Evolutionary conservation across 495 filamentous ascomycete genomes (phyloP).

Genomic region (Tuber microsphaerosporum): DNA sequence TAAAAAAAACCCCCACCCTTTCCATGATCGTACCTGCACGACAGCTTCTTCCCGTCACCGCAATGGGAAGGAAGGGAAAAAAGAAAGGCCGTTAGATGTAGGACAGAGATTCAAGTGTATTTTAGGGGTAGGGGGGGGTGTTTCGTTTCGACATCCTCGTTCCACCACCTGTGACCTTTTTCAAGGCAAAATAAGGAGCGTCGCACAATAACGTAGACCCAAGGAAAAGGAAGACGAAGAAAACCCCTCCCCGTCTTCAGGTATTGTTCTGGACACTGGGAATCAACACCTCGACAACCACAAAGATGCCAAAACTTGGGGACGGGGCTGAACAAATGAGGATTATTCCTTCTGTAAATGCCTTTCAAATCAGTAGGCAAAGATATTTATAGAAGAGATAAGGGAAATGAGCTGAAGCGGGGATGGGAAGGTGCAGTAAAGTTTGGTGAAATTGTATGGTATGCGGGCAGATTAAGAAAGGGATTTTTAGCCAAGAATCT

Average conservation of each 20-base stretch:
- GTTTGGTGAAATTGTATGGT: too few relatives aligned
- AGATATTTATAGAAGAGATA: too few relatives aligned
- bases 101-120: not conserved
- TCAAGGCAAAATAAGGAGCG: not conserved
- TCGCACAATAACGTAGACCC: not conserved
- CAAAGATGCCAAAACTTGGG: too few relatives aligned
- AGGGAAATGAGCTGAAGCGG: too few relatives aligned
- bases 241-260: not conserved
- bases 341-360: too few relatives aligned
- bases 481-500: too few relatives aligned
- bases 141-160: not conserved
- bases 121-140: not conserved
- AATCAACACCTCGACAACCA: too few relatives aligned
- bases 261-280: too few relatives aligned
- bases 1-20: not conserved
- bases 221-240: not conserved
- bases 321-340: too few relatives aligned
- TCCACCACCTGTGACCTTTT: not conserved
- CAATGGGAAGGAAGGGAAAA: not conserved
- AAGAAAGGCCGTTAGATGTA: not conserved
- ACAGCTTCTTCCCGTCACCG: not conserved
- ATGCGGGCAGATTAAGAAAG: too few relatives aligned
- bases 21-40: not conserved
- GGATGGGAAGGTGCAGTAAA: too few relatives aligned
- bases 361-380: too few relatives aligned